A percentile compares a stretch with the other conserved stretches of the same genome.
phyloP scores from a whole-genome alignment of 257 asterid species.

The Eustoma russellianum region DNA sequence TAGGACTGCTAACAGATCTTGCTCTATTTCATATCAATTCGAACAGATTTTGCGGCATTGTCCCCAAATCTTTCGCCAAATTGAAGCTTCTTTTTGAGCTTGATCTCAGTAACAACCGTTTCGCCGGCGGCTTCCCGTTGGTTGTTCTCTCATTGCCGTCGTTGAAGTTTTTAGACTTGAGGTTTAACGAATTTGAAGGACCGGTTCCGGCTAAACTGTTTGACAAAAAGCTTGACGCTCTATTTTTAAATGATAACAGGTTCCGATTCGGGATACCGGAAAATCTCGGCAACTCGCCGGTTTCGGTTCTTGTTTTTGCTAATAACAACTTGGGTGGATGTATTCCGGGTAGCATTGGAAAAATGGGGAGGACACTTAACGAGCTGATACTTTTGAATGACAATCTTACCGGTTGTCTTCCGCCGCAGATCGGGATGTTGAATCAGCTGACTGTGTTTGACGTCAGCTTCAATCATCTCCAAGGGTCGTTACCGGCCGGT shows the following conservation, averaged over 20 bases:
- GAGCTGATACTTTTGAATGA: slow-evolving; percentile 52
- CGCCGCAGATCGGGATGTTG: slow-evolving; percentile 48
- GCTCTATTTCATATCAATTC: slow-evolving; percentile 61
- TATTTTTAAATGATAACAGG: slow-evolving; percentile 56
- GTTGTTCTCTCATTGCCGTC: slow-evolving; percentile 45
- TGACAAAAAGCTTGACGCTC: slow-evolving; percentile 49
- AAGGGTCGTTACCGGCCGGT: slow-evolving; percentile 40
- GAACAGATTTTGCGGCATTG: slow-evolving; percentile 59
- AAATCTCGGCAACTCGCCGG: slow-evolving; percentile 64
- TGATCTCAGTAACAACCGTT: slow-evolving; percentile 59
- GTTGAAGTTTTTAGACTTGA: slow-evolving; percentile 48
- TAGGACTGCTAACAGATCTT: slow-evolving; percentile 51
- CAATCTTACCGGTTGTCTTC: slow-evolving; percentile 62
- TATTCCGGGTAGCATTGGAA: slow-evolving; percentile 55
- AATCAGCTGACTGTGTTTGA: slow-evolving; percentile 50
- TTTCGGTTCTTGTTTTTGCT: slow-evolving; percentile 60
- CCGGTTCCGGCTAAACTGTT: slow-evolving; percentile 37
- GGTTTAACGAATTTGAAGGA: slow-evolving; percentile 74
- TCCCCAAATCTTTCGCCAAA: slow-evolving; percentile 32
- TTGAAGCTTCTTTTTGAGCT: slow-evolving; percentile 47
- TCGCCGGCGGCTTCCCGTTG: slow-evolving; percentile 56
- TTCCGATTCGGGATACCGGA: slow-evolving; percentile 50
- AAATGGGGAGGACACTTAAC: slow-evolving; percentile 45
- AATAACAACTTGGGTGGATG: slow-evolving; percentile 61
- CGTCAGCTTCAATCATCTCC: slow-evolving; percentile 50